Conservation (phyloP, 2,329 filamentous ascomycete species). For the Hysterium pulicare region DNA sequence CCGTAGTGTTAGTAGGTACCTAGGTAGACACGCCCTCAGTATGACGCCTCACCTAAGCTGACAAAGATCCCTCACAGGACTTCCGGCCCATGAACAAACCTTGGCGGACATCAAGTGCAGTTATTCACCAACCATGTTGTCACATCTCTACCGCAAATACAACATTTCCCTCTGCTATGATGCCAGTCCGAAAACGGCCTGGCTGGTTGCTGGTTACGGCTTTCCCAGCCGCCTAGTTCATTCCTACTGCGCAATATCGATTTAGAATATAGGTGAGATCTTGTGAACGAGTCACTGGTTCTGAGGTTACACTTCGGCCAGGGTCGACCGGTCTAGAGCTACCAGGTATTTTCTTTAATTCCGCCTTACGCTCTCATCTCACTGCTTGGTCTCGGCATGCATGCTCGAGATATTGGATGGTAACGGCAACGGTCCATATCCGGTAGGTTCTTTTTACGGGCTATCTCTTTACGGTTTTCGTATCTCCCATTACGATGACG, state of each 20-base stretch:
- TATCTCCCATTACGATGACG: not conserved
- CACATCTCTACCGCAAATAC: too few relatives aligned
- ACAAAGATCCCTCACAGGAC: too few relatives aligned
- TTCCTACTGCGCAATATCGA: not conserved
- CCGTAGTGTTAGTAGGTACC: too few relatives aligned
- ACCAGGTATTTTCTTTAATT: too few relatives aligned
- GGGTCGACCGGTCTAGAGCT: not conserved
- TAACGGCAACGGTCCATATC: not conserved
- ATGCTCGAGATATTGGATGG: not conserved
- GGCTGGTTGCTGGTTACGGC: not conserved
- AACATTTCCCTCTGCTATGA: too few relatives aligned
- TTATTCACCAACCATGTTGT: too few relatives aligned
- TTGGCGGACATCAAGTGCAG: too few relatives aligned
- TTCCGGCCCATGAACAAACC: too few relatives aligned
- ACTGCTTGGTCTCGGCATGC: not conserved
- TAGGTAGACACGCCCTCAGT: too few relatives aligned
- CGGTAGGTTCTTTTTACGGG: not conserved
- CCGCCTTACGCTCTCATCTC: not conserved
- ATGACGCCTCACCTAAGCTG: too few relatives aligned
- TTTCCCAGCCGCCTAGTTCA: not conserved
- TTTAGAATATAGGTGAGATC: not conserved
- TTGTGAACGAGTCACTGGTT: not conserved
- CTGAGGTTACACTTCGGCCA: not conserved
- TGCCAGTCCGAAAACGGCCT: not conserved
- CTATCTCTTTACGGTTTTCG: not conserved